phyloP scores from a whole-genome alignment of 2,329 filamentous ascomycete genomes.

The Grosmannia penicillata region DNA sequence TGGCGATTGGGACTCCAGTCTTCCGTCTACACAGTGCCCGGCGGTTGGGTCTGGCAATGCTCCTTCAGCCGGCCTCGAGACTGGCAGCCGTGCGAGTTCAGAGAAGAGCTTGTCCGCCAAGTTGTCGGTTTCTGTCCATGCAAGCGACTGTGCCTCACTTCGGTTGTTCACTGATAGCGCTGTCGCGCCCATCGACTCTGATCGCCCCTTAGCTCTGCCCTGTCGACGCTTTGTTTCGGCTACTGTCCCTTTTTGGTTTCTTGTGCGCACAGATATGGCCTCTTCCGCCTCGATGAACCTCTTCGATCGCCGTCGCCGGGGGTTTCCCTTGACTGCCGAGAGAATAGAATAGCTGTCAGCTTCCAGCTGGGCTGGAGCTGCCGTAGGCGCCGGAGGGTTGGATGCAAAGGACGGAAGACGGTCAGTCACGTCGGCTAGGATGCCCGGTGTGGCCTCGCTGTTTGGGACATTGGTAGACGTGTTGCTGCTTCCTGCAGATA shows the following conservation, averaged over 20 bases:
- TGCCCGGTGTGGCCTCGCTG: too few relatives aligned
- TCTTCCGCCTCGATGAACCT: constrained; percentile 6
- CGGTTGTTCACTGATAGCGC: background rate
- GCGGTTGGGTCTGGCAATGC: background rate
- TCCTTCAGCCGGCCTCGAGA: too few relatives aligned
- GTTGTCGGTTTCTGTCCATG: constrained; percentile 2
- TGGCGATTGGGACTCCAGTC: too few relatives aligned
- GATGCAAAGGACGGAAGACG: too few relatives aligned
- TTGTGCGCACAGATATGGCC: background rate
- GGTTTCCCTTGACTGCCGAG: constrained; percentile 33
- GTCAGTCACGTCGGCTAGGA: too few relatives aligned
- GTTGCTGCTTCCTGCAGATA: background rate
- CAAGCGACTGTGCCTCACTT: background rate
- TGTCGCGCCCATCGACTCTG: constrained; percentile 3
- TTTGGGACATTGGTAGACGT: too few relatives aligned
- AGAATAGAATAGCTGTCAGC: constrained; percentile 25
- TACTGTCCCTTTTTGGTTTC: background rate
- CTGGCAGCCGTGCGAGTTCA: background rate
- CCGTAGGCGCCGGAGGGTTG: background rate
- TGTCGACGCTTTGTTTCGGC: background rate
- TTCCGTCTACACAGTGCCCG: too few relatives aligned
- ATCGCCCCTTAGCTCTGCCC: too few relatives aligned
- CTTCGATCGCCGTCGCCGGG: constrained; percentile 5
- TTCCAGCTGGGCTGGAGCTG: background rate
- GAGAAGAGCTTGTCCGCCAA: background rate